phyloP scores from a whole-genome alignment of 2,329 filamentous ascomycete genomes.

The Ophiostoma australiae region DNA sequence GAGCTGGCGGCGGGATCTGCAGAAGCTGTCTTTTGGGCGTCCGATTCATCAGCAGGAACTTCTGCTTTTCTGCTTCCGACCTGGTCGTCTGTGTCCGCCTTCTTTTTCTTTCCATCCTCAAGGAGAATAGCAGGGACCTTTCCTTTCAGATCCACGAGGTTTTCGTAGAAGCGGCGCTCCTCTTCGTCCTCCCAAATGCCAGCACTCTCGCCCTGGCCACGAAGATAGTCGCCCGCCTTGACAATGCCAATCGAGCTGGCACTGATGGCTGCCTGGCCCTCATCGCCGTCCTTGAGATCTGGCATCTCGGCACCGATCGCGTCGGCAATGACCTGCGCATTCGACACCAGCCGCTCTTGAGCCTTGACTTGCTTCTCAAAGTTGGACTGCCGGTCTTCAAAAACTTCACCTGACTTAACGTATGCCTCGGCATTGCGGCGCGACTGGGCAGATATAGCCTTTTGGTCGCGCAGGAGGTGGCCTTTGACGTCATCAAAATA shows the following conservation, averaged over 20 bases:
- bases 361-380: constrained; percentile 91
- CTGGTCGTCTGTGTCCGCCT: constrained; percentile 78
- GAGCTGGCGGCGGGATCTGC: background rate
- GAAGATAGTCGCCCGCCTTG: constrained; percentile 88
- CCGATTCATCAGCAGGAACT: constrained; percentile 25
- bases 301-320: constrained; percentile 89
- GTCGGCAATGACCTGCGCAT: constrained; percentile 87
- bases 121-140: constrained; percentile 91
- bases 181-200: constrained; percentile 99
- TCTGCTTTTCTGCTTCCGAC: constrained; percentile 68
- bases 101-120: constrained; percentile 94
- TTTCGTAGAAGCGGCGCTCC: constrained; percentile 96
- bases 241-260: constrained; percentile 85
- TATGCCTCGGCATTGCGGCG: constrained; percentile 97
- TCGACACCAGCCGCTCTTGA: constrained; percentile 83
- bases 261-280: constrained; percentile 52
- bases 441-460: constrained; percentile 77
- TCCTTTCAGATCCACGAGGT: constrained; percentile 87
- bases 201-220: constrained; percentile 80
- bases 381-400: constrained; percentile 92
- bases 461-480: constrained; percentile 87
- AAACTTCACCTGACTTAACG: constrained; percentile 96
- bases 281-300: constrained; percentile 78
- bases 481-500: constrained; percentile 92
- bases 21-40: constrained; percentile 39